Evolutionary conservation across 2,329 filamentous ascomycete genomes (phyloP), one percentile per base, ranked within the genome.

Genomic region (Aspergillus alliaceus): DNA sequence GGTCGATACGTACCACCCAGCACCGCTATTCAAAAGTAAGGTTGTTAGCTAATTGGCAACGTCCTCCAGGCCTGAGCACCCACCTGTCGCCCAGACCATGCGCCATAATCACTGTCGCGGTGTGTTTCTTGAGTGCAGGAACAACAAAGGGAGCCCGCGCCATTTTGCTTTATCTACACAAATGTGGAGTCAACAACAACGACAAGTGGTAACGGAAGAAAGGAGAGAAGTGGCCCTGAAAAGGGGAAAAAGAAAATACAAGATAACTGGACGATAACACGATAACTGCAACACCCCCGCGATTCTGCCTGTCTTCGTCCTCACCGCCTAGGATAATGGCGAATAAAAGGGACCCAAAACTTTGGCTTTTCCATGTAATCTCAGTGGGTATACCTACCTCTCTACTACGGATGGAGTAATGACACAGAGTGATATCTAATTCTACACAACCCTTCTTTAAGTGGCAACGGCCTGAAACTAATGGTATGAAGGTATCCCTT

Each of bases 81-180:
- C 75, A 87, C 93, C 90, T 89, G 72, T 98, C 95, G 61, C 95
- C 95, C 37, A 99, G 81, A 14, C 95, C 95, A 74, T 99, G 95
- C 52, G 90, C 84, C 76, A 97, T 92, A 69, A 99, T 98, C 68
- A 98, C 89, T 3, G 93, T 97, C 24, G 92, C 92, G 35, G 95
- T 97, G 77, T 98, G 95, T 71, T 86, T 86, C 71, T 85, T 90
- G 32, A 90, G 79, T 39, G 93, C 90, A 27, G 91, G 90, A 59
- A 96, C 87, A 20, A 95, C 82, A 54, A 95, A 80, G 14, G 86
- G 85, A 56, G 80, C 78, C 61, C 76, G 75, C 42, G 78, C 64
- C 78, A 82, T 81, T 20, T 67, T 75, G 65, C 25, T 47, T 7
- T 27, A 15, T 29, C 4, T 3, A 44, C 14, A 29, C 5, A 31